These are phyloP conservation scores for Penicillium aurantiogriseum DNA, from an alignment of 2,329 filamentous ascomycete genomes.

Conservation along the genomic window DNA sequence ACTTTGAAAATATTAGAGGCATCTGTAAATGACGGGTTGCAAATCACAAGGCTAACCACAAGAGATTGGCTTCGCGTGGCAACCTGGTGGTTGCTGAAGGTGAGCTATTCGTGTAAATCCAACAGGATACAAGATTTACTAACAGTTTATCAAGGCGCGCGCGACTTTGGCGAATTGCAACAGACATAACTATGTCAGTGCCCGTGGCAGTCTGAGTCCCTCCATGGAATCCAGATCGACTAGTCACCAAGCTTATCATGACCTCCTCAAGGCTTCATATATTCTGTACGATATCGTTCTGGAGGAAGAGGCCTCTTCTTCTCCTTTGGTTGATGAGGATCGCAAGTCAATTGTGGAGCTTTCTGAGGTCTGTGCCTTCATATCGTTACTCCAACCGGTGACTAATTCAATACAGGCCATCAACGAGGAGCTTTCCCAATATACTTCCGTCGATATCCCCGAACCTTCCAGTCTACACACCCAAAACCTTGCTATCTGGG, in stretches of 20 bases:
- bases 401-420: constrained; percentile 21
- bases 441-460: constrained; percentile 27
- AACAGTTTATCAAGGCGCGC: constrained; percentile 21
- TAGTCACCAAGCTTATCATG: constrained; percentile 32
- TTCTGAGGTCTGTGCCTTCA: constrained; percentile 24
- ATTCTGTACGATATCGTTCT: constrained; percentile 35
- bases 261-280: constrained; percentile 34
- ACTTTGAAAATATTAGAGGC: constrained; percentile 20
- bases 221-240: constrained; percentile 22
- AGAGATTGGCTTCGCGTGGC: constrained; percentile 33
- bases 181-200: constrained; percentile 17
- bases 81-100: constrained; percentile 33
- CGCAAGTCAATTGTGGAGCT: constrained; percentile 32
- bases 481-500: constrained; percentile 32
- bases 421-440: constrained; percentile 30
- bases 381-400: neutral
- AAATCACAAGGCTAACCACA: constrained; percentile 23
- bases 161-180: constrained; percentile 25
- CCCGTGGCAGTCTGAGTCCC: constrained; percentile 26
- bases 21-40: constrained; percentile 23
- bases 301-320: constrained; percentile 19
- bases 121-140: neutral
- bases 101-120: neutral
- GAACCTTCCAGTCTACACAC: constrained; percentile 21
- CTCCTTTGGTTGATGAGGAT: constrained; percentile 29